phyloP scores from a whole-genome alignment of 306 rosid genomes.

The Gleditsia sinensis region DNA sequence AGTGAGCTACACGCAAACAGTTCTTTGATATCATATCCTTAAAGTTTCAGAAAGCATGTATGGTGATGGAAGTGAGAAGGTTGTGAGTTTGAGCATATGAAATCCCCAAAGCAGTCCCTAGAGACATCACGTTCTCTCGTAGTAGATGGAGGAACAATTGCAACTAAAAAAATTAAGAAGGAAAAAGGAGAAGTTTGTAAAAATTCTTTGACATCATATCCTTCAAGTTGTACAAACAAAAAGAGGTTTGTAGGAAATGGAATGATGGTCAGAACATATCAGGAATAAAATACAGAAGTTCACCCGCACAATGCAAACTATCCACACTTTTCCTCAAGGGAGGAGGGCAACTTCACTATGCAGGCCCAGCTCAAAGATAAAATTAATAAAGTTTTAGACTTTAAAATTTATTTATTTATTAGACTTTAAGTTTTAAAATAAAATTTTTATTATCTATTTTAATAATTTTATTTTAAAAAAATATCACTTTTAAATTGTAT shows the following conservation, averaged over 20 bases:
- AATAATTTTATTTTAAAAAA: too few relatives aligned
- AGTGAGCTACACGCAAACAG: too few relatives aligned
- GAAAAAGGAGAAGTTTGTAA: too few relatives aligned
- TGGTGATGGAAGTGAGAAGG: slow-evolving; percentile 92
- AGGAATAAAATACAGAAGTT: slow-evolving; percentile 5
- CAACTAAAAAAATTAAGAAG: slow-evolving; percentile 18
- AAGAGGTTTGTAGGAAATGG: not conserved
- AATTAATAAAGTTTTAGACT: too few relatives aligned
- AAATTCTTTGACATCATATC: too few relatives aligned
- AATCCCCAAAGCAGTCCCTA: slow-evolving; percentile 86
- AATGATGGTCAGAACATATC: not conserved
- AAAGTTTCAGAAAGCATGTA: slow-evolving; percentile 95
- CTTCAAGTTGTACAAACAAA: not conserved
- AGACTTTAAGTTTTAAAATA: too few relatives aligned
- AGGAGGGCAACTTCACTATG: not conserved
- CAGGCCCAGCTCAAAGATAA: too few relatives aligned
- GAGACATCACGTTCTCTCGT: slow-evolving; percentile 30
- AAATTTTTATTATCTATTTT: too few relatives aligned
- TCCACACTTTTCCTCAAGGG: not conserved
- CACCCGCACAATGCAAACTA: slow-evolving; percentile 4
- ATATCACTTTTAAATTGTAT: too few relatives aligned
- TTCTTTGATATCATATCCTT: slow-evolving; percentile 97
- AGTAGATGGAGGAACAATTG: slow-evolving; percentile 1
- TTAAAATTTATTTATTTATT: too few relatives aligned
- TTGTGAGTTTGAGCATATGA: slow-evolving; percentile 97